Evolutionary conservation across 2,329 filamentous ascomycete genomes (phyloP), one percentile per base, ranked within the genome.

Genomic region (Ceratocystis cacaofunesta): DNA sequence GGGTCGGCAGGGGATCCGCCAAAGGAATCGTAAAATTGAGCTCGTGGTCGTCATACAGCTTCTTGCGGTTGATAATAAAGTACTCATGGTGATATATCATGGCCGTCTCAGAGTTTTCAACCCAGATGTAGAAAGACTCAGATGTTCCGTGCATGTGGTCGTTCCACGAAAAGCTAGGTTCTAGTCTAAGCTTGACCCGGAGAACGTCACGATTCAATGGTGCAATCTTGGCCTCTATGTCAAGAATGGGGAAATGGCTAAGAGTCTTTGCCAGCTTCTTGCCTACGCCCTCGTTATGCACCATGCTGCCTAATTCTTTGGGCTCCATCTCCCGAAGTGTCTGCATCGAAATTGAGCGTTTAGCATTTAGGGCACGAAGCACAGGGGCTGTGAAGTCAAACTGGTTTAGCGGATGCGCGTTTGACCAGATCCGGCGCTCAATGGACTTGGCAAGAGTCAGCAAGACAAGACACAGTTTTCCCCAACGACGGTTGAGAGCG

Each of bases 51-150:
- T 97, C 92, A 70, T 95, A 85, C 1, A 99, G 80, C 79, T 96
- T 96, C 75, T 85, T 89, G 69, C 91, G 82, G 68, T 85, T 95
- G 5, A 99, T 80, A 66, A 99, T 94, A 76, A 99, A 97, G 75
- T 88, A 96, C 73, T 99, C 94, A 69, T 97, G 90, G 71, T 99
- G 94, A 71, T 96, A 97, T 50, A 99, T 97, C 74, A 97, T 92
- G 0, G 90, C 92, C 0, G 92, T 96, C 71, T 97, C 94, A 0
- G 92, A 96, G 73, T 97, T 96, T 74, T 99, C 94, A 2, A 99
- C 92, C 95, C 94, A 99, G 66, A 99, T 88, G 83, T 95, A 99
- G 76, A 95, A 99, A 3, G 92, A 92, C 72, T 99, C 94, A 0
- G 92, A 96, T 2, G 86, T 90, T 19, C 95, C 95, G 72, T 99